Evolutionary conservation across 202 grass and related monocot genomes (phyloP), one percentile per base, ranked within the genome.

Genomic region (Zizania palustris): DNA sequence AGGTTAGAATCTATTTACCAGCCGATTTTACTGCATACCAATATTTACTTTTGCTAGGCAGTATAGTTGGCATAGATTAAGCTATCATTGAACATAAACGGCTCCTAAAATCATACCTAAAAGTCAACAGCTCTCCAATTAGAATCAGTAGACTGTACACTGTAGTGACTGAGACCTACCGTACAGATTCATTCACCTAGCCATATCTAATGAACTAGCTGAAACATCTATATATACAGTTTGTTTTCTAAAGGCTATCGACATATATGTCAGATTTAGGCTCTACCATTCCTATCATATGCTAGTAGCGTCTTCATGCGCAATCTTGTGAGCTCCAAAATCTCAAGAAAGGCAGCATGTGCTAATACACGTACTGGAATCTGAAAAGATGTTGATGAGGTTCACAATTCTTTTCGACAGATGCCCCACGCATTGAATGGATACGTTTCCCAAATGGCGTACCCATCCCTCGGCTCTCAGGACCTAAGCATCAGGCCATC

Each of bases 361-460:
- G n/a, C 36, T 75, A 40, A n/a, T 5, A n/a, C n/a, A n/a, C n/a
- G n/a, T n/a, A 44, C 11, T 45, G 20, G 44, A 40, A 55, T 54
- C 37, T 1, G 20, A 19, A n/a, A 80, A 28, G 0, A 51, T 9
- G 73, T 72, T 86, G 66, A 73, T 61, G 9, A 45, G 16, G 3
- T 45, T 67, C 57, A 36, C 12, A 8, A 59, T 76, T 48, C 5
- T 70, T 4, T 64, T 1, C 11, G 59, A 60, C 86, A 88, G 86
- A 85, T 88, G 77, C 13, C 86, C 82, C 81, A 88, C 86, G 15
- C 82, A 88, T 77, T 88, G 77, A 84, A 85, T 77, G 86, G 86
- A 79, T 50, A 88, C 66, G 82, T 81, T 61, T 40, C 82, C 51
- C 86, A 88, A 40, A 85, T 88, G 86, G 86, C 72, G 60, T 88